Conservation (phyloP, 2,329 filamentous ascomycete species). For the Talaromyces atroroseus region DNA sequence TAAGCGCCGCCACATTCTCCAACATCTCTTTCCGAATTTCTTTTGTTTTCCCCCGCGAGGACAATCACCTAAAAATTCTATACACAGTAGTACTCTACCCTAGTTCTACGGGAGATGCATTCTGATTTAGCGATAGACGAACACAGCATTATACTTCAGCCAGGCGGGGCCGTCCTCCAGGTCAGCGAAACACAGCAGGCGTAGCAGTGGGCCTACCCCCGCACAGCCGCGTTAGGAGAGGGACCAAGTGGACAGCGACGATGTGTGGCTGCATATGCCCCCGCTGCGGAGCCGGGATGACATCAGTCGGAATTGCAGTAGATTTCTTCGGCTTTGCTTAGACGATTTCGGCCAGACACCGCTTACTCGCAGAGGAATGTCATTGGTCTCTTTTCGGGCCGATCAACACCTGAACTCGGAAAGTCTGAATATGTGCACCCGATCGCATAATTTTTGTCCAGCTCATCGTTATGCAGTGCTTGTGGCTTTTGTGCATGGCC, state of each 20-base stretch:
- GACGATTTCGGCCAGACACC: no score
- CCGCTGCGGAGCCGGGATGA: no score
- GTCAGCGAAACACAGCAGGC: not conserved
- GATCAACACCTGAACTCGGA: not conserved
- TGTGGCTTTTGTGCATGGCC: no score
- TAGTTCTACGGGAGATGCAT: not conserved
- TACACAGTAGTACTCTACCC: not conserved
- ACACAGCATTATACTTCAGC: not conserved
- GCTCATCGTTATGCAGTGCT: no score
- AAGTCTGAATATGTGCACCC: not conserved
- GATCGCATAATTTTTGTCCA: no score
- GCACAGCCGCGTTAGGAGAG: no score
- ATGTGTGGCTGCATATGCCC: no score
- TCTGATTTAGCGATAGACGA: not conserved
- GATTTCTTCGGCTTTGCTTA: no score
- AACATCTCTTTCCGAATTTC: not conserved
- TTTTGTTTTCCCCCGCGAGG: not conserved
- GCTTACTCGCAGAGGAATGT: not conserved
- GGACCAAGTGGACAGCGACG: no score
- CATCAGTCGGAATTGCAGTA: no score
- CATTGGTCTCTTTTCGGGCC: not conserved
- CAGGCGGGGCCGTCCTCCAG: not conserved
- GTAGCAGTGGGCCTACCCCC: no score
- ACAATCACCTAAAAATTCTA: not conserved
- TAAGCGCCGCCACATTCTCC: no score